Base-by-base conservation (phyloP, 768 basidiomycete species). In the Rhizopogon salebrosus region DNA sequence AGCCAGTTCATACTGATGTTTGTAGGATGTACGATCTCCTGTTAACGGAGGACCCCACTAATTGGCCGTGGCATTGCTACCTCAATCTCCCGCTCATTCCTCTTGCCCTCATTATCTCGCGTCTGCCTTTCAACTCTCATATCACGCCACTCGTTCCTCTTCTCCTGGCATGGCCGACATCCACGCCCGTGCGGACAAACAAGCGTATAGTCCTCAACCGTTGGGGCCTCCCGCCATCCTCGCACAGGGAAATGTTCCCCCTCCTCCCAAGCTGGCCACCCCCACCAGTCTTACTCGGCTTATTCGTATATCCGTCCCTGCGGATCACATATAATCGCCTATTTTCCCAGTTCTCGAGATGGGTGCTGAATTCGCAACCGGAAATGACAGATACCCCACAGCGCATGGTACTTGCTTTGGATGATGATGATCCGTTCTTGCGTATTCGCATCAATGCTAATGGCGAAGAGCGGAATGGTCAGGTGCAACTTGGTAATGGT, bases 11-110 rank as follows among this genome's bases (percentile, higher is more conserved):
- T 14, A 31, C 24, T 13, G 20, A 49, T 40, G 41, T 22, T 31
- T 53, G 10, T 56, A 82, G 80, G 63, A 82, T 87, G 78, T 87
- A 78, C 60, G 75, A 82, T 48, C 56, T 80, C 18, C 72, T 90
- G 31, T 66, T 91, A 14, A 82, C 85, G 0, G 78, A 85, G 55
- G 84, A 91, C 61, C 83, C 83, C 1, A 69, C 72, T 37, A 80
- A 83, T 49, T 92, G 89, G 89, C 83, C 86, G 1, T 84, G 82
- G 80, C 79, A 83, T 41, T 85, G 87, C 35, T 88, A 79, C 69
- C 64, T 89, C 62, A 85, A 90, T 64, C 80, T 92, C 14, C 87
- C 87, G 6, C 66, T 86, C 31, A 75, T 92, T 37, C 87, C 89
- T 0, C 64, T 89, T 40, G 75, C 78, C 24, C 82, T 92, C 56